Conservation (phyloP, 2,329 filamentous ascomycete species). For the Sporothrix mexicana region DNA sequence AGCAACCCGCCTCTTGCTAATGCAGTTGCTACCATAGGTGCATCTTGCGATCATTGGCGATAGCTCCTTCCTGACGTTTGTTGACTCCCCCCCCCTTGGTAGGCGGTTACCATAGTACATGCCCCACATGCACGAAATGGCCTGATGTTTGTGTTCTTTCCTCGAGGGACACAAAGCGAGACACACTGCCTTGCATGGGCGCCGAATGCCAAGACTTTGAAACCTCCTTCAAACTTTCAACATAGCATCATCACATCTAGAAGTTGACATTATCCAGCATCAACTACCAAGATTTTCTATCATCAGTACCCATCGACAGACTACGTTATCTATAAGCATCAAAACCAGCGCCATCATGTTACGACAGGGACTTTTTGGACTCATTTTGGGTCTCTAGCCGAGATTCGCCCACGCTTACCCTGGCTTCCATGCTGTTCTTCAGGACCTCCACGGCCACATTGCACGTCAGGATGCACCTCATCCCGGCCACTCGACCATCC, state of each 20-base stretch:
- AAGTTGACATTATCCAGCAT: background rate
- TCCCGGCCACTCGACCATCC: conserved; percentile 23
- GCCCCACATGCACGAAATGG: background rate
- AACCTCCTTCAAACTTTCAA: background rate
- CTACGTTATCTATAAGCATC: background rate
- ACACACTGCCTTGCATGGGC: background rate
- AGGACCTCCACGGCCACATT: background rate
- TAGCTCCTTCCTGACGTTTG: conserved; percentile 13
- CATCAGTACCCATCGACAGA: background rate
- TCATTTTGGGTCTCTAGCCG: background rate
- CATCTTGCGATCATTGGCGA: background rate
- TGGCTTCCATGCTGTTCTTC: conserved; percentile 1
- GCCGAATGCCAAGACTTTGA: background rate
- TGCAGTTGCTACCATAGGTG: background rate
- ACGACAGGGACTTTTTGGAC: background rate
- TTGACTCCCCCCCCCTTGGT: background rate
- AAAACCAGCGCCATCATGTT: background rate
- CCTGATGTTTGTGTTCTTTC: conserved; percentile 28
- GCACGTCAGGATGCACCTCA: background rate
- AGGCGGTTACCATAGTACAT: conserved; percentile 10
- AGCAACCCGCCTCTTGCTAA: background rate
- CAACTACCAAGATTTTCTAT: background rate
- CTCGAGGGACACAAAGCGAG: background rate
- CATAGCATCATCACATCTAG: background rate
- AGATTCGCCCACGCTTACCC: conserved; percentile 5